Conservation (phyloP, 2,329 filamentous ascomycete genomes). For the Cladosporium sp. region DNA sequence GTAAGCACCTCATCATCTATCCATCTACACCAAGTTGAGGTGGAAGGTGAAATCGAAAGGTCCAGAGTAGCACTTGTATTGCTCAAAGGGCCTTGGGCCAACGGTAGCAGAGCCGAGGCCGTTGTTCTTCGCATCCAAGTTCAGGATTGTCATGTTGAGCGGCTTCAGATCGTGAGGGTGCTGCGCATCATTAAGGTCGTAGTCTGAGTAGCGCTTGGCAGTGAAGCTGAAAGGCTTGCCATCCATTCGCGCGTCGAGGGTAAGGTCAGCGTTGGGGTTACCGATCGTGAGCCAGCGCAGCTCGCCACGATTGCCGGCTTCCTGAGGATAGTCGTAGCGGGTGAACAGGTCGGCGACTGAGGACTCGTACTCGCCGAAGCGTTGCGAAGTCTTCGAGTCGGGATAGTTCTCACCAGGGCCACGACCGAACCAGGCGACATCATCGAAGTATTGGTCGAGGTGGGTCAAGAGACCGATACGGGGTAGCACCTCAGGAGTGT, state of each 20-base stretch:
- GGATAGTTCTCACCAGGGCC: conserved; percentile 65
- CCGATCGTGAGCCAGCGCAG: conserved; percentile 45
- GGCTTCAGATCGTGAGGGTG: conserved; percentile 38
- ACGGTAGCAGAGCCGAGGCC: conserved; percentile 64
- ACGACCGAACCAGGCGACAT: conserved; percentile 60
- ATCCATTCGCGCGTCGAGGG: conserved; percentile 14
- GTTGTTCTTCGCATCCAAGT: conserved; percentile 63
- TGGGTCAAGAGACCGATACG: conserved; percentile 61
- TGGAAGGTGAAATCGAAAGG: conserved; percentile 16
- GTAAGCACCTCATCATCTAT: not conserved
- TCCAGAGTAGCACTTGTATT: conserved; percentile 33
- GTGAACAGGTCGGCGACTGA: conserved; percentile 53
- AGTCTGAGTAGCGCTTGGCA: conserved; percentile 20
- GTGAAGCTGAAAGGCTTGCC: conserved; percentile 22
- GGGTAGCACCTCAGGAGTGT: conserved; percentile 56
- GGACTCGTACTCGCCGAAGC: conserved; percentile 51
- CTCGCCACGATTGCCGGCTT: conserved; percentile 63
- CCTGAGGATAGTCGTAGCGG: conserved; percentile 66
- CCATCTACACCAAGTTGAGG: not conserved
- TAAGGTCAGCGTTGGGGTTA: conserved; percentile 17
- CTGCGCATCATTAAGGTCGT: conserved; percentile 20
- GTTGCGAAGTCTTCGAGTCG: conserved; percentile 62
- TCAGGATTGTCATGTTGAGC: conserved; percentile 56
- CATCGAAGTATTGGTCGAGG: conserved; percentile 48
- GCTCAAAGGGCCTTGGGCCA: conserved; percentile 52